Conservation (phyloP, 1,139 yeast species). For the Scheffersomyces titani region DNA sequence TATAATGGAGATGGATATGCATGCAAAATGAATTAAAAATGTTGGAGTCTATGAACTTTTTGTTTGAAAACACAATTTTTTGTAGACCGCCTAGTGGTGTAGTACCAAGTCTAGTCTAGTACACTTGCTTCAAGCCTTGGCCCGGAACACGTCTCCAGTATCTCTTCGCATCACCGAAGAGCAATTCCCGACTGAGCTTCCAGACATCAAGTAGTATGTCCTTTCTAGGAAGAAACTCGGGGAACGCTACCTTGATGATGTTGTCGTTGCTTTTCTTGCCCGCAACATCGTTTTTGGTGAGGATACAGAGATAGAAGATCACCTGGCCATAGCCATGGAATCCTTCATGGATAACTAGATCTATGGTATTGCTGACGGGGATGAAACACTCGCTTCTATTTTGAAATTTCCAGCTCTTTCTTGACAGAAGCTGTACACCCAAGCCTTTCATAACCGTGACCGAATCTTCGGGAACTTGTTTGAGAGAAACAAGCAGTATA, state of each 20-base stretch:
- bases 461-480: slow-evolving; percentile 33
- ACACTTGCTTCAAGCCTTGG: slow-evolving; percentile 32
- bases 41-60: neutral
- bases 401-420: slow-evolving; percentile 30
- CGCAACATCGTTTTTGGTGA: slow-evolving; percentile 32
- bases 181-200: slow-evolving; percentile 36
- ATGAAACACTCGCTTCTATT: slow-evolving; percentile 34
- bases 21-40: neutral
- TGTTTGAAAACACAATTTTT: neutral
- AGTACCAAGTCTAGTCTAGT: neutral
- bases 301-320: slow-evolving; percentile 58
- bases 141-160: slow-evolving; percentile 50
- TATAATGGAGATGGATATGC: neutral
- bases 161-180: slow-evolving; percentile 37
- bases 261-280: slow-evolving; percentile 19
- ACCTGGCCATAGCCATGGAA: slow-evolving; percentile 63
- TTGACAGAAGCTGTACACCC: slow-evolving; percentile 35
- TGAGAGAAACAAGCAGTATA: slow-evolving; percentile 7
- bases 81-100: neutral
- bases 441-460: slow-evolving; percentile 38
- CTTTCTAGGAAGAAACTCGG: slow-evolving; percentile 46
- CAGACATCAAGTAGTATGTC: slow-evolving; percentile 43
- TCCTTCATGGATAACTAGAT: slow-evolving; percentile 68
- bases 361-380: slow-evolving; percentile 55
- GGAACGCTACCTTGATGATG: slow-evolving; percentile 50